Base-by-base conservation (phyloP, 768 basidiomycete species). In the Auricularia sp. region DNA sequence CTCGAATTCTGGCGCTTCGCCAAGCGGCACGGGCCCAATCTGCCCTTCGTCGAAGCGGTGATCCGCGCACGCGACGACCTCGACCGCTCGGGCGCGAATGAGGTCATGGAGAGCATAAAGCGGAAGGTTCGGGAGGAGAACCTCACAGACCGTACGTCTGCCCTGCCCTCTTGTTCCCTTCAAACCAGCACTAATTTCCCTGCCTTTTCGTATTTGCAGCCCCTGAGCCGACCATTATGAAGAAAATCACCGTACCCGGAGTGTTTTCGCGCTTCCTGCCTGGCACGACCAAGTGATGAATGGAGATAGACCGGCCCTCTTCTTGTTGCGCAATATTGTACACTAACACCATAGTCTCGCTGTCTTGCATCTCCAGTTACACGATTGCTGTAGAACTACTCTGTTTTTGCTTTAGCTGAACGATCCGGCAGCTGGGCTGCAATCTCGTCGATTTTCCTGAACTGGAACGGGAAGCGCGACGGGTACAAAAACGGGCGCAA, bases 401-500 rank as follows among this genome's bases (percentile, higher is more conserved):
- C 14, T 42, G 67, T 56, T 6, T 54, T 65, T 65, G n/a, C 63
- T 58, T 51, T 29, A 29, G 35, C 14, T 35, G 89, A 88, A 68
- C 84, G 81, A 71, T 93, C 89, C 1, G 92, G 93, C 44, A 95
- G 76, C 8, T 73, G 78, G 3, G 85, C 88, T 5, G 91, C 93
- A 3, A 92, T 81, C 65, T 87, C 85, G 71, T 99, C 96, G 66
- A 99, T 98, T 78, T 93, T 94, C 76, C 80, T 87, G 77, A 97
- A 99, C 73, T 99, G 97, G 88, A 92, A 98, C 0, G 90, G 91
- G 80, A 98, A 98, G 64, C 90, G 82, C 13, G 93, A 87, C 2
- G 94, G 92, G 75, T 98, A 98, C 61, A 99, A 78, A 85, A 99
- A 99, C 0, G 95, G 97, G 44, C 97, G 86, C 37, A 98, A 75